Percentiles rank a stretch among this genome's conserved stretches.
Evolutionary conservation across 2,329 filamentous ascomycete species (phyloP).

Genomic region (Sporothrix mexicana): DNA sequence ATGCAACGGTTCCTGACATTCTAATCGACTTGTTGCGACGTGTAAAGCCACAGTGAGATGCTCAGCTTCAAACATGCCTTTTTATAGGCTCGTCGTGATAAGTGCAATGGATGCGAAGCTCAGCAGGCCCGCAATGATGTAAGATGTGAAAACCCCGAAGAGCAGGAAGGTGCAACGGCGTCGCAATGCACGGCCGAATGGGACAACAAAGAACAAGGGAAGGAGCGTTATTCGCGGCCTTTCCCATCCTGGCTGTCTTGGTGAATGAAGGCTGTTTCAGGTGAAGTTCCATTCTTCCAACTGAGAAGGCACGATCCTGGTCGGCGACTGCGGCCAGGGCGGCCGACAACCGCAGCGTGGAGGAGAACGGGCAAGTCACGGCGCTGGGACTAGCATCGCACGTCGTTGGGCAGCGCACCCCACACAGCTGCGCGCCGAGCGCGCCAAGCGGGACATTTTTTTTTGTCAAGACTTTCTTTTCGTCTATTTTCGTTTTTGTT

Average conservation of each 20-base stretch:
- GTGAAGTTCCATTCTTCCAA: not conserved
- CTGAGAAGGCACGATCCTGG: slow-evolving; percentile 6
- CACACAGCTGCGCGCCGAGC: slow-evolving; percentile 12
- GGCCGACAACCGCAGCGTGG: slow-evolving; percentile 26
- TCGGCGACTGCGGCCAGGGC: slow-evolving; percentile 21
- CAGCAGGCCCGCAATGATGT: not conserved
- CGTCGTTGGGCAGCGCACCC: slow-evolving; percentile 7
- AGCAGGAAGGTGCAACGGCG: not conserved
- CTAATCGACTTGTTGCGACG: too few relatives aligned
- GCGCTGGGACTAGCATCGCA: not conserved
- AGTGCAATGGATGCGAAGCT: not conserved
- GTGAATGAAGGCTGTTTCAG: too few relatives aligned
- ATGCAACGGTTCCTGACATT: too few relatives aligned
- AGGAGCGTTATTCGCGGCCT: not conserved
- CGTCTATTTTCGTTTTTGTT: too few relatives aligned
- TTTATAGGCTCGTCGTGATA: not conserved
- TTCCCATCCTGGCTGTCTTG: not conserved
- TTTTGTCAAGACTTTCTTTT: too few relatives aligned
- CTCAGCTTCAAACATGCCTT: slow-evolving; percentile 3
- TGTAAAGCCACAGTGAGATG: not conserved
- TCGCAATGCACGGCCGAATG: not conserved
- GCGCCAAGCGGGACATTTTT: slow-evolving; percentile 11
- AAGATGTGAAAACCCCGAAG: not conserved
- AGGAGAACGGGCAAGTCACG: slow-evolving; percentile 18
- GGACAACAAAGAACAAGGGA: not conserved